Conservation (phyloP, 176 grass and related monocot genomes). For the Alopecurus myosuroides region DNA sequence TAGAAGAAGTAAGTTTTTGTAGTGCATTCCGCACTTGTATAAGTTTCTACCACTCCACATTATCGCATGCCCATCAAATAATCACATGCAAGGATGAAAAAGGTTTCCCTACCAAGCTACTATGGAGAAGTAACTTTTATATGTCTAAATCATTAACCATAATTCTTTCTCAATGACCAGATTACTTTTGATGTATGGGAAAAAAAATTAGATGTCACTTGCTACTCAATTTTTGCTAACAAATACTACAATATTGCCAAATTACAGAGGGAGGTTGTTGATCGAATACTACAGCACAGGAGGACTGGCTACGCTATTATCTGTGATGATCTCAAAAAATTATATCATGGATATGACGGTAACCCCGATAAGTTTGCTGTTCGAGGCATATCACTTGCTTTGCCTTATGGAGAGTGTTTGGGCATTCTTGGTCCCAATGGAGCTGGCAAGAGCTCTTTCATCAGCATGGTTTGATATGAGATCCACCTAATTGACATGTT, state of each 20-base stretch:
- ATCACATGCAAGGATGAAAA: too few relatives aligned
- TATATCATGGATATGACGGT: constrained; percentile 84
- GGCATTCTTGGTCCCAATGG: constrained; percentile 98
- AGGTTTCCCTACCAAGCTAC: too few relatives aligned
- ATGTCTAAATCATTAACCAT: too few relatives aligned
- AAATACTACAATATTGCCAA: neutral
- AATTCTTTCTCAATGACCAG: too few relatives aligned
- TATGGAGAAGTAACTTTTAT: too few relatives aligned
- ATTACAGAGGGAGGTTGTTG: constrained; percentile 67
- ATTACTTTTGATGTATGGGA: too few relatives aligned
- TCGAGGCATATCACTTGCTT: constrained; percentile 84
- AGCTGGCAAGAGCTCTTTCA: constrained; percentile 95
- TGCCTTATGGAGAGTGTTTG: constrained; percentile 84
- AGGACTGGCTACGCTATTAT: constrained; percentile 52
- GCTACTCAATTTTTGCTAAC: constrained; percentile 24
- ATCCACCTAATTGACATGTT: constrained; percentile 8
- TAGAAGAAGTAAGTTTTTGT: constrained; percentile 79
- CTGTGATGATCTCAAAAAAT: constrained; percentile 79
- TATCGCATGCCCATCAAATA: too few relatives aligned
- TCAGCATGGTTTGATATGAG: constrained; percentile 77
- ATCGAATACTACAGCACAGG: constrained; percentile 44
- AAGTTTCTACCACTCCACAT: too few relatives aligned
- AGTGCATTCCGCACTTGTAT: too few relatives aligned
- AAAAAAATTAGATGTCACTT: too few relatives aligned
- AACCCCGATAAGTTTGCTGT: constrained; percentile 89